phyloP scores from a whole-genome alignment of 1,284 basidiomycete species.

The Malassezia globosa region DNA sequence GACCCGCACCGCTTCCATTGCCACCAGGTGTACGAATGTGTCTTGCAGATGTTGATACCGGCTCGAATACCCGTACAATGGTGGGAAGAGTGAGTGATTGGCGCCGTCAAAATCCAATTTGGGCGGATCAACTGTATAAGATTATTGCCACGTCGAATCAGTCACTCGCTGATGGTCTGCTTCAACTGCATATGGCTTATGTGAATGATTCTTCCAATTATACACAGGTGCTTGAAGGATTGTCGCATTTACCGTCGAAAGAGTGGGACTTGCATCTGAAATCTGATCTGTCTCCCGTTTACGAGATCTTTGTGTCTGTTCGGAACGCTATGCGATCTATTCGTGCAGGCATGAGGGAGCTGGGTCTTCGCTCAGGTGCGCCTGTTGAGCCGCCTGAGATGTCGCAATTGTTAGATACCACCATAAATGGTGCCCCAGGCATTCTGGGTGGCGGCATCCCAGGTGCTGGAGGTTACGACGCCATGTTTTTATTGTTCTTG shows the following conservation, averaged over 20 bases:
- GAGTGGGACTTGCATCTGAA: constrained; percentile 13
- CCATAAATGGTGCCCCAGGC: constrained; percentile 60
- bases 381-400: constrained; percentile 87
- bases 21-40: constrained; percentile 37
- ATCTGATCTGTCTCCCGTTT: constrained; percentile 13
- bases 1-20: constrained; percentile 34
- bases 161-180: constrained; percentile 32
- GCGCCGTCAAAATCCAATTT: constrained; percentile 34
- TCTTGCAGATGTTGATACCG: constrained; percentile 44
- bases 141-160: constrained; percentile 39
- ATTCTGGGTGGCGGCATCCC: constrained; percentile 91
- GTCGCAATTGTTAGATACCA: constrained; percentile 71
- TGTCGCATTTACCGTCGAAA: constrained; percentile 23
- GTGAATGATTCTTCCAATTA: constrained; percentile 28
- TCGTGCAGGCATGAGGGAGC: constrained; percentile 69
- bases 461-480: constrained; percentile 93
- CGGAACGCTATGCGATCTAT: constrained; percentile 55
- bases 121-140: constrained; percentile 38
- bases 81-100: constrained; percentile 41
- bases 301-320: constrained; percentile 27
- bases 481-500: constrained; percentile 68
- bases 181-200: constrained; percentile 27
- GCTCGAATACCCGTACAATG: constrained; percentile 41
- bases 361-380: constrained; percentile 68
- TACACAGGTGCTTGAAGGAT: constrained; percentile 38